A percentile compares a stretch with the other conserved stretches of the same genome.
Evolutionary conservation across 345 rosid species (phyloP).

Genomic region (Dimocarpus longan): DNA sequence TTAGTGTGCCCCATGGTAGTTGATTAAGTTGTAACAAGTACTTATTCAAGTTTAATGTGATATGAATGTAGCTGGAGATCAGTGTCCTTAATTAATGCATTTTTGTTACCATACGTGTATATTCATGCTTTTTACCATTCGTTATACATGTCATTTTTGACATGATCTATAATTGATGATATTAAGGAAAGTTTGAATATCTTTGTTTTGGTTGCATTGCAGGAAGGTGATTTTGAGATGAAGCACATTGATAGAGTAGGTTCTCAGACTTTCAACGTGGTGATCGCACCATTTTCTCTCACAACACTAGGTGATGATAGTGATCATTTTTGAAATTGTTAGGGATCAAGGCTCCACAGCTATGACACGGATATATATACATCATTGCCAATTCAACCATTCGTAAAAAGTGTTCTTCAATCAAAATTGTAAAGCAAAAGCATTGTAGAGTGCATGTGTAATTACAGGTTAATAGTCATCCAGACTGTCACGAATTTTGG

Average conservation of each 20-base stretch:
- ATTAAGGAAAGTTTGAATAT: not conserved
- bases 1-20: no score
- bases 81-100: not conserved
- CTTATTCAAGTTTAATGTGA: not conserved
- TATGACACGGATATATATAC: not conserved
- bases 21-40: not conserved
- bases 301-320: conserved; percentile 56
- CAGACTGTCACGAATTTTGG: conserved; percentile 1
- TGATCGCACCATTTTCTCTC: conserved; percentile 69
- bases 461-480: conserved; percentile 8
- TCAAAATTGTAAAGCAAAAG: conserved; percentile 15
- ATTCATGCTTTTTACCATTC: not conserved
- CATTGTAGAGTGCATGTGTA: conserved; percentile 15
- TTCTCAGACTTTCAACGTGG: conserved; percentile 59
- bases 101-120: not conserved
- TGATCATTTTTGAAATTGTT: conserved; percentile 36
- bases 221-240: conserved; percentile 90
- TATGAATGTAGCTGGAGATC: not conserved
- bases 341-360: conserved; percentile 2
- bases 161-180: not conserved
- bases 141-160: not conserved
- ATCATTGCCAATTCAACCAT: not conserved
- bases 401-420: not conserved
- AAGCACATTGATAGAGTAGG: conserved; percentile 60
- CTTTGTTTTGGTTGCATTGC: conserved; percentile 22